Evolutionary conservation across 2,329 filamentous ascomycete species (phyloP), one percentile per base, ranked within the genome.

Genomic region (Metarhizium brunneum): DNA sequence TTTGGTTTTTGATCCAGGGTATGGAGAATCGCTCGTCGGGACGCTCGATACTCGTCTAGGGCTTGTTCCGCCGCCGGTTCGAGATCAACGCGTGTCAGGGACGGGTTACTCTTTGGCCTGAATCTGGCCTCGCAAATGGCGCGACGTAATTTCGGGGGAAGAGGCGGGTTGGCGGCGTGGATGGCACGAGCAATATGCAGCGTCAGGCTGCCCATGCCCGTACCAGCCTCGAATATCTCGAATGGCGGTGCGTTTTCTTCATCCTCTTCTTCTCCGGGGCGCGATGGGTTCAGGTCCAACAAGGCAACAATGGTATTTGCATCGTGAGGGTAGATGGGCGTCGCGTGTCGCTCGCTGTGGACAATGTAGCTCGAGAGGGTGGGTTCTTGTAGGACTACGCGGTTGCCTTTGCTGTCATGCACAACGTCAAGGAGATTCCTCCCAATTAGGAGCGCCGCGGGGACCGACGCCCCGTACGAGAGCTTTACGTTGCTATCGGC

Each of bases 181-280:
- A 94, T 82, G 2, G 88, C 87, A 53, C 87, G 81, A 35, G 88
- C 84, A 25, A 94, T 76, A 64, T 92, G 82, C 4, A 94, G 70
- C 0, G 88, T 92, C 56, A 94, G 71, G 38, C 86, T 85, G 56
- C 89, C 90, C 75, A 92, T 88, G n/a, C 89, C 90, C 3, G 89
- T 94, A 16, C 90, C 89, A 50, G 88, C 88, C 70, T 94, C 90
- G 53, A 94, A 84, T 48, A 94, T 88, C 65, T 92, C 87, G 13
- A 92, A 68, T 0, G 78, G 80, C 8, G 74, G 69, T 14, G 69
- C 62, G 13, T 71, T 67, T 6, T 70, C 66, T 14, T 63, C 62
- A 8, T 18, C 18, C 6, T 51, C 57, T 20, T 68, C 66, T 57
- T 71, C 64, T 42, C 64, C 60, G 35, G 71, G 62, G 63, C 72